phyloP scores from a whole-genome alignment of 2,329 filamentous ascomycete species.

The Pezicula radicicola region DNA sequence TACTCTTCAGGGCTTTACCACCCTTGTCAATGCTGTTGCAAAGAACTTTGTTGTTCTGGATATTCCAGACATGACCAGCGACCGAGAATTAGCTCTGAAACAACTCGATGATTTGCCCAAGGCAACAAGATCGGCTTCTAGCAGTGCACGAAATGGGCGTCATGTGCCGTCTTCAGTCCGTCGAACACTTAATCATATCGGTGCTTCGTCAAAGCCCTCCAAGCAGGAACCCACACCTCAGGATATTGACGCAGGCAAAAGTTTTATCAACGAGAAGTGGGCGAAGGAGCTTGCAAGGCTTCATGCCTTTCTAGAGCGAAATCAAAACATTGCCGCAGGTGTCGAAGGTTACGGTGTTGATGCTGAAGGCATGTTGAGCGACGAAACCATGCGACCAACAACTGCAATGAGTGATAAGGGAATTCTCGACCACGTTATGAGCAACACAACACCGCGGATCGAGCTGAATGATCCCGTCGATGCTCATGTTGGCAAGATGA shows the following conservation, averaged over 20 bases:
- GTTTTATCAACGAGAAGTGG: conserved; percentile 25
- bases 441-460: conserved; percentile 26
- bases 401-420: conserved; percentile 26
- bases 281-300: conserved; percentile 24
- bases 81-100: conserved; percentile 58
- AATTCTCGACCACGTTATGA: conserved; percentile 28
- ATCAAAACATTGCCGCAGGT: conserved; percentile 25
- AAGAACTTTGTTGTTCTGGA: conserved; percentile 60
- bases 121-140: conserved; percentile 9
- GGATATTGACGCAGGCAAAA: conserved; percentile 27
- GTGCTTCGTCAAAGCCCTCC: conserved; percentile 18
- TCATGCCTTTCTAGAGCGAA: conserved; percentile 25
- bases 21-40: conserved; percentile 65
- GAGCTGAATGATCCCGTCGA: conserved; percentile 27
- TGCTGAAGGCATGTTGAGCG: conserved; percentile 15
- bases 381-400: conserved; percentile 23
- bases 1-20: conserved; percentile 66
- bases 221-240: conserved; percentile 25
- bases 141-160: conserved; percentile 8
- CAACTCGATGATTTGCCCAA: conserved; percentile 32
- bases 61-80: conserved; percentile 60
- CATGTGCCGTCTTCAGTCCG: conserved; percentile 24
- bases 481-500: neutral
- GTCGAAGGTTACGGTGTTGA: conserved; percentile 9
- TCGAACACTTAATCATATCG: conserved; percentile 23